Percentiles rank a stretch among this genome's conserved stretches.
These are phyloP conservation scores for Vicia villosa DNA, from an alignment of 306 rosid species.

Conservation along the genomic window DNA sequence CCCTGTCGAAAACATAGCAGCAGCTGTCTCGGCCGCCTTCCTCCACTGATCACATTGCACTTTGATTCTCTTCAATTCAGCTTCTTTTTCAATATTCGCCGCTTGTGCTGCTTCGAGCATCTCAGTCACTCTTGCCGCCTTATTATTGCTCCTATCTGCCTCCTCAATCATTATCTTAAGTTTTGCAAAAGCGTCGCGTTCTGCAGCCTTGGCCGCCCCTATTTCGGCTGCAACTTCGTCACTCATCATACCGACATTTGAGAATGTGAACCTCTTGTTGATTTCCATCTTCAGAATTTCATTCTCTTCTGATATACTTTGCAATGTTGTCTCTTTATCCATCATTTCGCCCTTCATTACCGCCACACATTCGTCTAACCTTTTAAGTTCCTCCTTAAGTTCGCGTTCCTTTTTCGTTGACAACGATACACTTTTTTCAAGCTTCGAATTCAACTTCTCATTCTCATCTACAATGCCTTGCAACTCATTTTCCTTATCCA, in stretches of 20 bases:
- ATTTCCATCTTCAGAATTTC: slow-evolving; percentile 65
- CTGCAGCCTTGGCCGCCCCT: slow-evolving; percentile 57
- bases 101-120: slow-evolving; percentile 74
- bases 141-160: slow-evolving; percentile 58
- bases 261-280: slow-evolving; percentile 40
- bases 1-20: slow-evolving; percentile 74
- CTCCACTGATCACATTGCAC: slow-evolving; percentile 98
- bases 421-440: slow-evolving; percentile 41
- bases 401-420: slow-evolving; percentile 56
- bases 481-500: slow-evolving; percentile 90
- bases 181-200: slow-evolving; percentile 63
- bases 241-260: slow-evolving; percentile 39
- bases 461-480: slow-evolving; percentile 82
- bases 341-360: slow-evolving; percentile 61
- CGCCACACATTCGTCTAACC: slow-evolving; percentile 52
- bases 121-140: slow-evolving; percentile 61
- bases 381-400: slow-evolving; percentile 52
- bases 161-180: slow-evolving; percentile 75
- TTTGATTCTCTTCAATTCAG: slow-evolving; percentile 72
- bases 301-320: slow-evolving; percentile 72
- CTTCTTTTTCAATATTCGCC: slow-evolving; percentile 68
- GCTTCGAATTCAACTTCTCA: slow-evolving; percentile 61
- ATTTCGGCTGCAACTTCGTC: slow-evolving; percentile 50
- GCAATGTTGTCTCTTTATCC: slow-evolving; percentile 81
- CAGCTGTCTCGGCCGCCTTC: slow-evolving; percentile 97